Evolutionary conservation across 148 eudicot species (phyloP).

Genomic region (Rhododendron griersonianum): DNA sequence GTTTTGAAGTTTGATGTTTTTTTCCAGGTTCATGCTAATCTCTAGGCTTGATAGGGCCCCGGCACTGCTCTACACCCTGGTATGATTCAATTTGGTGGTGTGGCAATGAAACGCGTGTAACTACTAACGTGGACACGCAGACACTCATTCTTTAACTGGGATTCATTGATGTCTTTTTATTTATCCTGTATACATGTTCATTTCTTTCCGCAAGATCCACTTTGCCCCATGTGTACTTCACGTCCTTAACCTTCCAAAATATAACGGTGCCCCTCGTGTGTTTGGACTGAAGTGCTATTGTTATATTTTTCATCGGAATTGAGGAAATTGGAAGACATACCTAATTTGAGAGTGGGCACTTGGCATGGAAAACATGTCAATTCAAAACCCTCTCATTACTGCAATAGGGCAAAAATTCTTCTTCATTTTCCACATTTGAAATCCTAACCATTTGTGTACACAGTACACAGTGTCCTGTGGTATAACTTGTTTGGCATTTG

Average conservation of each 20-base stretch:
- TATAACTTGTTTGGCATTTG: not conserved
- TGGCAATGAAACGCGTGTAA: not conserved
- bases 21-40: constrained; percentile 72
- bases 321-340: not conserved
- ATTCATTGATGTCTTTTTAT: not conserved
- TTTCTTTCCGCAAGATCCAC: not conserved
- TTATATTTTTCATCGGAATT: not conserved
- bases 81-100: constrained; percentile 25
- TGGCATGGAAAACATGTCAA: not conserved
- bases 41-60: constrained; percentile 70
- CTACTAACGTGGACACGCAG: not conserved
- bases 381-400: not conserved
- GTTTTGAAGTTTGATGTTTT: constrained; percentile 1
- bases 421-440: not conserved
- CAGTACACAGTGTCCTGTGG: not conserved
- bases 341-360: not conserved
- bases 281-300: not conserved
- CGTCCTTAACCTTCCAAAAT: not conserved
- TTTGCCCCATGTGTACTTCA: not conserved
- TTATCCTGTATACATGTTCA: not conserved
- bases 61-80: constrained; percentile 81
- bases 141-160: not conserved
- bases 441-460: not conserved
- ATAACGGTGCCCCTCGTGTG: too few species aligned
- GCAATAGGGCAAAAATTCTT: not conserved